A percentile compares a stretch with the other conserved stretches of the same genome.
These are phyloP conservation scores for Phaeosphaeria sp. DNA, from an alignment of 2,329 filamentous ascomycete species.

Conservation along the genomic window DNA sequence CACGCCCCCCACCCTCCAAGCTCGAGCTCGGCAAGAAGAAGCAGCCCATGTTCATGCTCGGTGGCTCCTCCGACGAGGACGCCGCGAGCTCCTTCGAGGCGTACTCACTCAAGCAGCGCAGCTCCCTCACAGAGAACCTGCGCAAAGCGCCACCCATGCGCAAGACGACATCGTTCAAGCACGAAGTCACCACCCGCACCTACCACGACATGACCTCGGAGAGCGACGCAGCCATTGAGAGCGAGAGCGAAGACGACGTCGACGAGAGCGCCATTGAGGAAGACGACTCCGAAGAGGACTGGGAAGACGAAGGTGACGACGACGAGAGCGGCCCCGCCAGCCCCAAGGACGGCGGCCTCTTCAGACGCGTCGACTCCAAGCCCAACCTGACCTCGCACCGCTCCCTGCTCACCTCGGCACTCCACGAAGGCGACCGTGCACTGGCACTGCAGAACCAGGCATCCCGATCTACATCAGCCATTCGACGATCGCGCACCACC, in stretches of 20 bases:
- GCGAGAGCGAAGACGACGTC: conserved; percentile 65
- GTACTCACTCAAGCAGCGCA: conserved; percentile 57
- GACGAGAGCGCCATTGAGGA: conserved; percentile 67
- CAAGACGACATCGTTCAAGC: conserved; percentile 84
- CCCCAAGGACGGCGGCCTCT: conserved; percentile 78
- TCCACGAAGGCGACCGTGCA: conserved; percentile 79
- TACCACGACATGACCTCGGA: conserved; percentile 63
- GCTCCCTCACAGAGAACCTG: conserved; percentile 62
- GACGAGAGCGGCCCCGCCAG: conserved; percentile 84
- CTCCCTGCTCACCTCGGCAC: conserved; percentile 87
- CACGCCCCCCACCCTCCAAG: conserved; percentile 35
- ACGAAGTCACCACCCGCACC: conserved; percentile 72
- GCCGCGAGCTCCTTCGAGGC: conserved; percentile 78
- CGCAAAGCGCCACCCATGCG: conserved; percentile 58
- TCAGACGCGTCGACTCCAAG: conserved; percentile 89
- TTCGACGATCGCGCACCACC: conserved; percentile 67
- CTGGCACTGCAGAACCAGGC: conserved; percentile 72
- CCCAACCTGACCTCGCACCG: conserved; percentile 83
- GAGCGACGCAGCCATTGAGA: conserved; percentile 66
- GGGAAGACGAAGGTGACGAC: conserved; percentile 71
- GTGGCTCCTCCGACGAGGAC: conserved; percentile 82
- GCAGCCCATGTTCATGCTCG: conserved; percentile 74
- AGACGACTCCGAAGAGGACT: conserved; percentile 59
- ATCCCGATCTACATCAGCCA: conserved; percentile 60
- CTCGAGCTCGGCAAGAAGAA: conserved; percentile 65